phyloP scores from a whole-genome alignment of 2,329 filamentous ascomycete genomes.

The Pseudocercospora crystallina region DNA sequence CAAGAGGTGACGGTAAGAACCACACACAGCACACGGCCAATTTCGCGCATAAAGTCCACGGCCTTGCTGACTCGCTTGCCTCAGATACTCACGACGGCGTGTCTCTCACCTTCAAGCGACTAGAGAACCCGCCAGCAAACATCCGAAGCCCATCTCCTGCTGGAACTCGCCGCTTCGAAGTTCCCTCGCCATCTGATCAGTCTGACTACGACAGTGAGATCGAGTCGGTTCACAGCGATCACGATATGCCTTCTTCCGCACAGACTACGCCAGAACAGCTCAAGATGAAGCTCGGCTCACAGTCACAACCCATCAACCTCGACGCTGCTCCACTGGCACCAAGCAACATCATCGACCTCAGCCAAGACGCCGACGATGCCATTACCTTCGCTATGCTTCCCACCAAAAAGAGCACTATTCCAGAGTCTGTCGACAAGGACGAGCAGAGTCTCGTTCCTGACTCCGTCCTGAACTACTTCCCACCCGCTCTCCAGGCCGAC shows the following conservation, averaged over 20 bases:
- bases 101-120: conserved; percentile 21
- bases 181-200: conserved; percentile 25
- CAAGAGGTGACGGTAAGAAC: conserved; percentile 26
- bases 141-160: conserved; percentile 5
- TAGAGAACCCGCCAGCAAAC: conserved; percentile 4
- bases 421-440: conserved; percentile 12
- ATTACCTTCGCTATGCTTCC: not conserved
- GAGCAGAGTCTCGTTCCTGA: not conserved
- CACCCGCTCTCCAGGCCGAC: not conserved
- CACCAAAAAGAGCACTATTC: conserved; percentile 1
- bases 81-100: conserved; percentile 32
- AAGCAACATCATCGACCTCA: conserved; percentile 16
- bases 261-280: conserved; percentile 31
- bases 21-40: not conserved
- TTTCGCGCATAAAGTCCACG: not conserved
- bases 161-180: conserved; percentile 20
- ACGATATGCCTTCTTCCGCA: conserved; percentile 25
- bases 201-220: conserved; percentile 26
- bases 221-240: conserved; percentile 18
- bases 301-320: conserved; percentile 26
- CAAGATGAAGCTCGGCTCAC: conserved; percentile 24
- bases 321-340: conserved; percentile 6
- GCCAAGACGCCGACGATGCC: conserved; percentile 22
- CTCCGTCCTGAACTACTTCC: conserved; percentile 16
- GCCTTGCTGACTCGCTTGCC: conserved; percentile 1